Evolutionary conservation across 441 rosid species (phyloP).

Genomic region (Eruca vesicaria): DNA sequence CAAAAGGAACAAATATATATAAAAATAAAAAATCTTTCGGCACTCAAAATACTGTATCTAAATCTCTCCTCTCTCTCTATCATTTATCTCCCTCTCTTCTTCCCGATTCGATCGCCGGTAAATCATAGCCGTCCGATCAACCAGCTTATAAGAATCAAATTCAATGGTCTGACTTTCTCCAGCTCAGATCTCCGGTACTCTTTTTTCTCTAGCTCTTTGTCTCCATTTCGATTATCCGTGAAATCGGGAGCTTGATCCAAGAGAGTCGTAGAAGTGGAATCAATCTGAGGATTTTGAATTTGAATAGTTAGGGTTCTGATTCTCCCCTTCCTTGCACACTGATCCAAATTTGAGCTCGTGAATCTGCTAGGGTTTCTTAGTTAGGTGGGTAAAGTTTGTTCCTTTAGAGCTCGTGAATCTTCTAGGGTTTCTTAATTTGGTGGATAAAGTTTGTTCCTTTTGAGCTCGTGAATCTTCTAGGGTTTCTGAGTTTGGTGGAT

Average conservation of each 20-base stretch:
- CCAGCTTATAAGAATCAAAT: constrained; percentile 21
- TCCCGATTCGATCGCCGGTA: constrained; percentile 39
- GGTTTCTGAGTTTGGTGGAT: constrained; percentile 21
- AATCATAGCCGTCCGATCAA: constrained; percentile 26
- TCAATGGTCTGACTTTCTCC: constrained; percentile 20
- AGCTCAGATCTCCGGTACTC: constrained; percentile 25
- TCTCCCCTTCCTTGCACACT: too few relatives aligned
- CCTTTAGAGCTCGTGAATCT: constrained; percentile 5
- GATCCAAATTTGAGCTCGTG: too few relatives aligned
- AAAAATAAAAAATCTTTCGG: neutral
- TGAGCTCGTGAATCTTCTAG: too few relatives aligned
- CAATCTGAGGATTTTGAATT: constrained; percentile 27
- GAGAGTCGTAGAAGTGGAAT: constrained; percentile 10
- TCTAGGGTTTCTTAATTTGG: neutral
- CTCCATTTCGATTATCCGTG: neutral
- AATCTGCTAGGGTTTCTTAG: constrained; percentile 31
- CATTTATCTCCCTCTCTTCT: neutral
- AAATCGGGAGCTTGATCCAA: constrained; percentile 9
- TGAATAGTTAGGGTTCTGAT: too few relatives aligned
- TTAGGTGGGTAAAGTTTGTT: constrained; percentile 10
- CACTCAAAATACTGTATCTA: neutral
- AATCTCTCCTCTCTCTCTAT: neutral
- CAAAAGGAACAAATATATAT: too few relatives aligned
- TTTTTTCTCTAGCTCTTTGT: constrained; percentile 1
- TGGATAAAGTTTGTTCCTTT: neutral